Evolutionary conservation across 2,329 filamentous ascomycete genomes (phyloP), one percentile per base, ranked within the genome.

Genomic region (Alternaria alternata): DNA sequence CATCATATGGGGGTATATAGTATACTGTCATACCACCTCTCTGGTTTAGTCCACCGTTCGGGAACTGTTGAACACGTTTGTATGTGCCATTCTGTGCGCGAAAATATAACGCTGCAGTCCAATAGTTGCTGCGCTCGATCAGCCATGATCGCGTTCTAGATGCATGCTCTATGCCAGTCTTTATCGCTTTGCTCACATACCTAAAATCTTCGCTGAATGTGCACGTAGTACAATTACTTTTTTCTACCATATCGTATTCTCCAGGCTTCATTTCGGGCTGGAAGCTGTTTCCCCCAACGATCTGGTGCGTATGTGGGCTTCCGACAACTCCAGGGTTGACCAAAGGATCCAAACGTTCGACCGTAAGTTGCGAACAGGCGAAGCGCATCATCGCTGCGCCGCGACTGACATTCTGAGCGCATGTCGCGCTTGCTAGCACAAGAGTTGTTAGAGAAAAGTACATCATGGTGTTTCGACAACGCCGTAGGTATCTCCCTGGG

Each of bases 21-120:
- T 75, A 75, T 8, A 75, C 71, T 0, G 71, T 74, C 59, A 75
- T 71, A 2, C 73, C 73, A 1, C 72, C 71, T 44, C 68, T 66
- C 53, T 75, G 73, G 8, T 63, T 58, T n/a, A 71, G 57, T 2
- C 68, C 63, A 6, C 54, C 54, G 36, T 73, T 73, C 9, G 62
- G 61, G 44, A 70, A 70, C 52, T 75, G 73, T 22, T 65, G 63
- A 5, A 75, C 71, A n/a, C 72, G 62, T 46, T 70, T 74, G 54
- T 63, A 75, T 1, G 73, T 75, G n/a, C 71, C 72, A 54, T 75
- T 75, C 14, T 68, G 56, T 5, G 72, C 71, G 3, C 59, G 55
- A 58, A 68, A 75, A 54, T 75, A 75, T 4, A 75, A 59, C 2
- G 71, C 66, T 20, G 72, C 73, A 2, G 73, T 75, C 73, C 73